Evolutionary conservation across 805 yeast species (phyloP), one percentile per base, ranked within the genome.

Genomic region (Cyberlindnera meyerae): DNA sequence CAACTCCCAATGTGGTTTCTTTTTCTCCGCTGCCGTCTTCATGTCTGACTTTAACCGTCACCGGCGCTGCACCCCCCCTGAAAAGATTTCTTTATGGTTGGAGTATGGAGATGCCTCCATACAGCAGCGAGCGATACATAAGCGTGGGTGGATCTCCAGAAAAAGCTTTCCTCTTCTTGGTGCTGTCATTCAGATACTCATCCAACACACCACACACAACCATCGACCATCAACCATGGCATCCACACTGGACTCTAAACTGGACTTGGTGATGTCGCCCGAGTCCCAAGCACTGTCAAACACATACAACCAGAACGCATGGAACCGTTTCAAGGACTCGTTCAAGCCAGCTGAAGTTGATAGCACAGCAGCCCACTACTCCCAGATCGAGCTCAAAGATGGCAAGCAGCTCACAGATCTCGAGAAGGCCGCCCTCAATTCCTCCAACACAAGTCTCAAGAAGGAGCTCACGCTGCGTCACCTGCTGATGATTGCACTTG

Each of bases 401-500:
- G 37, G 37, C 33, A 33, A 43, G n/a, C 42, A 44, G 11, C 44
- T 53, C 16, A 60, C 63, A 5, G 71, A 66, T 27, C 38, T 65
- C 11, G 70, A 67, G 39, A 58, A 55, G 26, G 68, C 68, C 18
- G 55, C 55, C 5, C 24, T 46, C 22, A 65, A 64, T 44, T 50
- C 68, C 3, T 57, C 61, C 22, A 62, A 68, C 8, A 60, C 73
- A 6, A 24, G 59, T 48, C 39, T 63, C 66, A 51, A 52, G 30
- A 47, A 49, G 33, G 43, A 47, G 15, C 40, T 52, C n/a, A 34
- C 44, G 1, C 39, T 66, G 7, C 69, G 89, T 53, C 90, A 84
- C 56, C 60, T 84, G 47, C 78, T 80, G 42, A 79, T 82, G 86
- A 84, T 84, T 61, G 80, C 86, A 26, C 69, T 80, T 37, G 87